Evolutionary conservation across 139 green algal genomes (phyloP), one percentile per base, ranked within the genome.

Genomic region (Tetraselmis striata): DNA sequence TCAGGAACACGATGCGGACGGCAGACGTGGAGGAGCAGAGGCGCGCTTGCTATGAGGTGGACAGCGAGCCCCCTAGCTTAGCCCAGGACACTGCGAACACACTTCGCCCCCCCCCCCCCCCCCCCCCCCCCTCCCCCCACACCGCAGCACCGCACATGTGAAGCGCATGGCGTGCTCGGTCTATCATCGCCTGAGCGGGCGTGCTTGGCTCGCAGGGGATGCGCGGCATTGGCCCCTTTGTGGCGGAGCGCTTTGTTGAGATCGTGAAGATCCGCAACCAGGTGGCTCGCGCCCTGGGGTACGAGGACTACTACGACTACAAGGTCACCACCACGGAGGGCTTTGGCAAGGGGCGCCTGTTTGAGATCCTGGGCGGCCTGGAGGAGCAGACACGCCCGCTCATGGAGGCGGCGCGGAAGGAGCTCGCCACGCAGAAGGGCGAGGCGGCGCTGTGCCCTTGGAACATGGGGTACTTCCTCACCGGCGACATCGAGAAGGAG

Each of bases 261-360:
- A 94, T 97, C 80, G 90, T 97, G 18, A 95, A 94, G 85, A 75
- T 90, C 81, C 89, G 94, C 82, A 96, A 97, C 87, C 30, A 81
- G 76, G 88, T 97, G 75, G 94, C 94, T 0, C 32, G 76, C 26
- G 75, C 85, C 75, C 67, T 90, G 23, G 94, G 94, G 28, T 94
- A 85, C 79, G 80, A 91, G 80, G 89, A 96, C 86, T 97, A 89
- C 77, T 97, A 96, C 74, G 90, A 94, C 74, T 91, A 90, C 79
- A 96, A 94, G 90, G 87, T 94, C 1, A 91, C 89, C 31, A 75
- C 81, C 29, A 91, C 93, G 22, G 93, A 97, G 88, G 93, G 93
- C 28, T 95, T 97, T 83, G 85, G 83, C 86, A 94, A 95, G 91
- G 30, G 30, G 0, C 82, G 81, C 11, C 90, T 95, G 83, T 97